Percentiles rank a stretch among this genome's conserved stretches.
phyloP scores from a whole-genome alignment of 768 basidiomycete species.

The Lactifluus piperatus region DNA sequence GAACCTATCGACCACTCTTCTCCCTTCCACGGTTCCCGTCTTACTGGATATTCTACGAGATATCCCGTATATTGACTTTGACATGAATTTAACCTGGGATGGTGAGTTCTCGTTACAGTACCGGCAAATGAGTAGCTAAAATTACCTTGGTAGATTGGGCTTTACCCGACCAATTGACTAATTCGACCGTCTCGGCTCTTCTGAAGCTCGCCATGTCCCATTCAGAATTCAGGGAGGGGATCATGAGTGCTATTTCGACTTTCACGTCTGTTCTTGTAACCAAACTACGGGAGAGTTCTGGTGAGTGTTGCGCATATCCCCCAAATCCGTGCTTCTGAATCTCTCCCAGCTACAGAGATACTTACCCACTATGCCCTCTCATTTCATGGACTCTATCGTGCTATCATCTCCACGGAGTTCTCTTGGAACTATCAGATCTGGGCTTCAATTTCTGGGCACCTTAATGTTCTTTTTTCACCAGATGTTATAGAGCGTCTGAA shows the following conservation, averaged over 20 bases:
- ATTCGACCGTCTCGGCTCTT: conserved; percentile 67
- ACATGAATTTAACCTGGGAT: conserved; percentile 70
- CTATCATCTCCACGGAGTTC: conserved; percentile 71
- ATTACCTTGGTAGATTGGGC: conserved; percentile 59
- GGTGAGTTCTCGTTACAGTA: conserved; percentile 35
- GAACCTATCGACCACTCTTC: conserved; percentile 48
- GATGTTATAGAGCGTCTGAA: conserved; percentile 66
- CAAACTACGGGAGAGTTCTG: conserved; percentile 41
- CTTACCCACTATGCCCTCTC: conserved; percentile 72
- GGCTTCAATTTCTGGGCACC: conserved; percentile 42
- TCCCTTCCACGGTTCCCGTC: conserved; percentile 44
- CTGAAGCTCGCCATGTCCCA: conserved; percentile 54
- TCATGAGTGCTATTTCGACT: conserved; percentile 48
- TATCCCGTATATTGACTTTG: conserved; percentile 70
- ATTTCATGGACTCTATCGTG: conserved; percentile 80
- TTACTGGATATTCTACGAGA: conserved; percentile 64
- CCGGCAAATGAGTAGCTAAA: not conserved
- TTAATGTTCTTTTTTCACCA: conserved; percentile 56
- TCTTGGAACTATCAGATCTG: conserved; percentile 65
- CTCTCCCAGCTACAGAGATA: conserved; percentile 49
- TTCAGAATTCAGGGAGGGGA: conserved; percentile 38
- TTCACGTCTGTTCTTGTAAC: conserved; percentile 53
- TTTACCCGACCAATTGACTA: conserved; percentile 77
- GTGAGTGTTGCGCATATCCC: conserved; percentile 34
- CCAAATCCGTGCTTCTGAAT: not conserved